phyloP scores from a whole-genome alignment of 208 protist genomes.

The Phytomonas serpens region DNA sequence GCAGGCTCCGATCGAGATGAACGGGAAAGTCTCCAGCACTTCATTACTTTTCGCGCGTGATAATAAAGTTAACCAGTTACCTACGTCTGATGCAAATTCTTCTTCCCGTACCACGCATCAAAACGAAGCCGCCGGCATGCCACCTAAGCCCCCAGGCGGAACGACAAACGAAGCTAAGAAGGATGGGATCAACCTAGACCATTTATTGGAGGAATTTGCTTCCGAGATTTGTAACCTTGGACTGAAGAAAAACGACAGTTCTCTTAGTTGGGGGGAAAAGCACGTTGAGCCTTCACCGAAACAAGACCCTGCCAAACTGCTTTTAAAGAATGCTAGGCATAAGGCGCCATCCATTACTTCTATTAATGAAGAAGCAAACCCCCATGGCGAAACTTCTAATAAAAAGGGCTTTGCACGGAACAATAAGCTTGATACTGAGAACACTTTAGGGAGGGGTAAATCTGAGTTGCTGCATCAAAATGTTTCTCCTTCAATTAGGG shows the following conservation, averaged over 20 bases:
- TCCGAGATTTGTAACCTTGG: conserved; percentile 52
- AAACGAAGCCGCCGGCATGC: conserved; percentile 7
- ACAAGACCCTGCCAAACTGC: conserved; percentile 26
- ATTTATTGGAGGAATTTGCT: conserved; percentile 67
- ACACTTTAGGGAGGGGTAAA: not conserved
- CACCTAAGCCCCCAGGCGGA: not conserved
- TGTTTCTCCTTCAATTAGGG: conserved; percentile 1
- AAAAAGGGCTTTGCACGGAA: not conserved
- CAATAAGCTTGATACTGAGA: not conserved
- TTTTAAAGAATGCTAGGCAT: conserved; percentile 61
- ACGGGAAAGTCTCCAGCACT: not conserved
- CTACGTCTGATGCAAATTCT: not conserved
- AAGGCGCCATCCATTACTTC: conserved; percentile 24
- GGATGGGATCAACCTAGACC: conserved; percentile 45
- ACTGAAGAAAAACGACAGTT: conserved; percentile 16
- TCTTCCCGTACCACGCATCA: not conserved
- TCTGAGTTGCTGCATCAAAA: not conserved
- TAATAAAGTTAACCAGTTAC: conserved; percentile 10
- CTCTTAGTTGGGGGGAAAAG: not conserved
- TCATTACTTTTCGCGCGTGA: not conserved
- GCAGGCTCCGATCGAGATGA: not conserved
- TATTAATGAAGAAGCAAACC: not conserved
- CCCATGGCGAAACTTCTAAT: not conserved
- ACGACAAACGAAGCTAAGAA: conserved; percentile 10
- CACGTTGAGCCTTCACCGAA: not conserved